A percentile compares a stretch with the other conserved stretches of the same genome.
Evolutionary conservation across 345 rosid genomes (phyloP).

Genomic region (Psidium guajava): DNA sequence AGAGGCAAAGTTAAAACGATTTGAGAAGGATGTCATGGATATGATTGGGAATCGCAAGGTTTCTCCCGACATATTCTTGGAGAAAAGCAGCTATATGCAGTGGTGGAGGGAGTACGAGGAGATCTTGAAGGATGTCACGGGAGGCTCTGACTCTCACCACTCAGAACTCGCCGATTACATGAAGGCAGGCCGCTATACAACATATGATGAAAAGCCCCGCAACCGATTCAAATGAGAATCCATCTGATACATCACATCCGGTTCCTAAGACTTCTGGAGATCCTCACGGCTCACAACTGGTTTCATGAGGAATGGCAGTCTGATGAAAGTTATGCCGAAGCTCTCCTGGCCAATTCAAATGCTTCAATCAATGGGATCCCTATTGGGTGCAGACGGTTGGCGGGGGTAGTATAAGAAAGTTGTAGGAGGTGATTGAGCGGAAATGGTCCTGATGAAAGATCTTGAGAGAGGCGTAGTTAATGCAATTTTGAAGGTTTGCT

Average conservation of each 20-base stretch:
- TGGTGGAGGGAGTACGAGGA: not conserved
- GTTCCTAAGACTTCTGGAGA: not conserved
- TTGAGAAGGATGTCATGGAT: not conserved
- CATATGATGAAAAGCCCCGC: not conserved
- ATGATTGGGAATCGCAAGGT: not conserved
- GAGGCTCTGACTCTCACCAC: not conserved
- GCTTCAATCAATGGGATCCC: too few relatives aligned
- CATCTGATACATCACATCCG: not conserved
- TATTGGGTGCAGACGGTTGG: too few relatives aligned
- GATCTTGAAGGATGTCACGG: not conserved
- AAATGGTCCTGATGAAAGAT: too few relatives aligned
- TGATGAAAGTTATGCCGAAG: not conserved
- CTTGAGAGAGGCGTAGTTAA: too few relatives aligned
- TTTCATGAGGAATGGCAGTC: not conserved
- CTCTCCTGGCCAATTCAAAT: too few relatives aligned
- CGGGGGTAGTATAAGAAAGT: too few relatives aligned
- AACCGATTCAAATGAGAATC: not conserved
- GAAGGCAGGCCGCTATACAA: constrained; percentile 6
- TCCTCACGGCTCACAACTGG: not conserved
- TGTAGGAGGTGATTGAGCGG: too few relatives aligned
- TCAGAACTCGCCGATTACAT: constrained; percentile 7
- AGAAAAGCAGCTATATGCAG: not conserved
- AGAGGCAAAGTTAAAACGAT: too few relatives aligned
- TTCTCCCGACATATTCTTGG: not conserved
- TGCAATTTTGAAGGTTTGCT: too few relatives aligned